phyloP scores from a whole-genome alignment of 2,329 filamentous ascomycete genomes.

The Myrmaecium sp. region DNA sequence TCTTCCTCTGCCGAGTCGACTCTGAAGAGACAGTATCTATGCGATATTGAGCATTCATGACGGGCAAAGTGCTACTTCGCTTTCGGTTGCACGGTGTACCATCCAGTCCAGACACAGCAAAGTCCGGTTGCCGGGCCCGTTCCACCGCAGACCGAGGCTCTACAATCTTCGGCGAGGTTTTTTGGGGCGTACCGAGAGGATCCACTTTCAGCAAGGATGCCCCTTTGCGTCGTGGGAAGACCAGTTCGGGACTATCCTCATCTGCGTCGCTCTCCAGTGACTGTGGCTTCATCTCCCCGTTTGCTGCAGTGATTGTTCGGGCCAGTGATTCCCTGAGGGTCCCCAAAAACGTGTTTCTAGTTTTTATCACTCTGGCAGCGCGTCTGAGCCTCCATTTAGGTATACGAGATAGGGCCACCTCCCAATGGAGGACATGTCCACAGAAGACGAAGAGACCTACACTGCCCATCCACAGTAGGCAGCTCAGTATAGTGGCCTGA shows the following conservation, averaged over 20 bases:
- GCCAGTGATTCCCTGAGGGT: constrained; percentile 19
- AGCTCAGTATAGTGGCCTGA: constrained; percentile 26
- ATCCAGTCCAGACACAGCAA: not conserved
- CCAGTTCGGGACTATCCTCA: constrained; percentile 23
- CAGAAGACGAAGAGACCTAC: constrained; percentile 58
- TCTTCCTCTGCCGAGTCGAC: constrained; percentile 1
- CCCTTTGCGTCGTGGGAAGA: too few species aligned
- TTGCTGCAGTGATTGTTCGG: constrained; percentile 3
- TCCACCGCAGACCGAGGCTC: too few species aligned
- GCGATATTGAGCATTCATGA: constrained; percentile 10
- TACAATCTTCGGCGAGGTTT: too few species aligned
- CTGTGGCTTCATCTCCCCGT: constrained; percentile 3
- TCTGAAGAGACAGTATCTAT: too few species aligned
- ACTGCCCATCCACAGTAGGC: constrained; percentile 42
- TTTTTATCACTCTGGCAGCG: constrained; percentile 26
- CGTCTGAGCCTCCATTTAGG: constrained; percentile 79
- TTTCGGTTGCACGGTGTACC: constrained; percentile 6
- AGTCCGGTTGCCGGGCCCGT: too few species aligned
- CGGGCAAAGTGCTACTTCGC: constrained; percentile 19
- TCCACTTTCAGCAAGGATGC: too few species aligned
- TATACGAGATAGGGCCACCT: constrained; percentile 69
- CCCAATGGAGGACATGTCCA: constrained; percentile 61
- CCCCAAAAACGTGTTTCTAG: constrained; percentile 26
- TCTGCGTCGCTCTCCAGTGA: constrained; percentile 34
- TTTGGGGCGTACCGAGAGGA: too few species aligned